Evolutionary conservation across 177 flowering plant genomes (phyloP).

Genomic region (Vitis hybrid): DNA sequence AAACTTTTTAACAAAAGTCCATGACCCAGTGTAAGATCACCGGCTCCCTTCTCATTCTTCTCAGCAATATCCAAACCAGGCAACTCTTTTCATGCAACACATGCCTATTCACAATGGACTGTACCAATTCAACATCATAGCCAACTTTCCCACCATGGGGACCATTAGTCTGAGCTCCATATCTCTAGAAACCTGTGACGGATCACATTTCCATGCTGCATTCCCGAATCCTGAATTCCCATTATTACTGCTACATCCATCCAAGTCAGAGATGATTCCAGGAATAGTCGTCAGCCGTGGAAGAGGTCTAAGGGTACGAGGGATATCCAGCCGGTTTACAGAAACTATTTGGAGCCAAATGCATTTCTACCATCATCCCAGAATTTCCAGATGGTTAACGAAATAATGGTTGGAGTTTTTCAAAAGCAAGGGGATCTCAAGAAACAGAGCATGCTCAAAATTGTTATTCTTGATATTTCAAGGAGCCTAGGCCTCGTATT

Average conservation of each 20-base stretch:
- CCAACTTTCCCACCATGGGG: not conserved
- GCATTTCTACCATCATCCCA: too few relatives aligned
- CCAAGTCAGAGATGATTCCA: conserved; percentile 64
- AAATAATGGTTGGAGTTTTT: too few relatives aligned
- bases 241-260: conserved; percentile 35
- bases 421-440: too few relatives aligned
- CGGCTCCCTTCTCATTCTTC: conserved; percentile 28
- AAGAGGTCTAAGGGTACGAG: conserved; percentile 46
- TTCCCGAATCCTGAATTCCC: conserved; percentile 23
- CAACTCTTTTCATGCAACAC: conserved; percentile 26
- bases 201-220: too few relatives aligned
- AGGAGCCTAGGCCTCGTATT: too few relatives aligned
- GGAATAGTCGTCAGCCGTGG: conserved; percentile 68
- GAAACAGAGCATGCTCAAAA: too few relatives aligned
- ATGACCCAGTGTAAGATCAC: conserved; percentile 35
- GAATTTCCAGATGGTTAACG: too few relatives aligned
- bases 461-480: too few relatives aligned
- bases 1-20: conserved; percentile 50
- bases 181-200: too few relatives aligned
- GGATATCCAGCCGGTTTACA: conserved; percentile 44
- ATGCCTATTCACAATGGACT: conserved; percentile 46
- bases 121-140: conserved; percentile 73
- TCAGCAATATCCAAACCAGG: conserved; percentile 25
- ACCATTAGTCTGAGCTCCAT: too few relatives aligned
- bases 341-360: conserved; percentile 8